These are phyloP conservation scores for Pleoardoris graminearum DNA, from an alignment of 2,329 filamentous ascomycete genomes.

Conservation along the genomic window DNA sequence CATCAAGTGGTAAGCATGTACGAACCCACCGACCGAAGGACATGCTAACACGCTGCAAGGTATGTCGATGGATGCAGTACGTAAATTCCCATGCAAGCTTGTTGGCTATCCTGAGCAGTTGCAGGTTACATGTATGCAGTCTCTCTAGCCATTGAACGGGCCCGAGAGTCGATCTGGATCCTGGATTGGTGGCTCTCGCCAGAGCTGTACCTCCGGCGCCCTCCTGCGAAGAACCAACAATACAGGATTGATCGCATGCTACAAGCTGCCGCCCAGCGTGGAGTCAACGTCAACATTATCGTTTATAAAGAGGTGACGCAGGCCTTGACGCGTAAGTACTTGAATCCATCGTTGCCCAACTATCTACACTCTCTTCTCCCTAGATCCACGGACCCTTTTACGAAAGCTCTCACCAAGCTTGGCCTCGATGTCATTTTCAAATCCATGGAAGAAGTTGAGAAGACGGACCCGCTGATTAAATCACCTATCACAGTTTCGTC, in stretches of 20 bases:
- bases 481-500: slow-evolving; percentile 60
- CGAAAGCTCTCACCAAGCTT: slow-evolving; percentile 45
- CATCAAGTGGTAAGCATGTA: slow-evolving; percentile 87
- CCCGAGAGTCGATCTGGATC: slow-evolving; percentile 78
- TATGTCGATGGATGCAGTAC: slow-evolving; percentile 8
- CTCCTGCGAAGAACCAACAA: slow-evolving; percentile 77
- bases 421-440: slow-evolving; percentile 51
- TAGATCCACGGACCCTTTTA: slow-evolving; percentile 46
- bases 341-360: slow-evolving; percentile 47
- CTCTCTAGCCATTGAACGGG: slow-evolving; percentile 75
- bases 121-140: slow-evolving; percentile 78
- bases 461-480: slow-evolving; percentile 50
- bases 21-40: slow-evolving; percentile 30
- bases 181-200: slow-evolving; percentile 89
- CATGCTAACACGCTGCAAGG: not conserved
- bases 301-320: slow-evolving; percentile 87
- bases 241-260: slow-evolving; percentile 86
- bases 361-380: slow-evolving; percentile 52
- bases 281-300: slow-evolving; percentile 81
- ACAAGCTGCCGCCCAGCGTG: slow-evolving; percentile 77
- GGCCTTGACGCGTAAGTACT: slow-evolving; percentile 72
- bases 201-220: slow-evolving; percentile 82
- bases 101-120: slow-evolving; percentile 10
- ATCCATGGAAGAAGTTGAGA: slow-evolving; percentile 51
- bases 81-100: not conserved